phyloP scores from a whole-genome alignment of 2,329 filamentous ascomycete species.

The Colletotrichum sublineola region DNA sequence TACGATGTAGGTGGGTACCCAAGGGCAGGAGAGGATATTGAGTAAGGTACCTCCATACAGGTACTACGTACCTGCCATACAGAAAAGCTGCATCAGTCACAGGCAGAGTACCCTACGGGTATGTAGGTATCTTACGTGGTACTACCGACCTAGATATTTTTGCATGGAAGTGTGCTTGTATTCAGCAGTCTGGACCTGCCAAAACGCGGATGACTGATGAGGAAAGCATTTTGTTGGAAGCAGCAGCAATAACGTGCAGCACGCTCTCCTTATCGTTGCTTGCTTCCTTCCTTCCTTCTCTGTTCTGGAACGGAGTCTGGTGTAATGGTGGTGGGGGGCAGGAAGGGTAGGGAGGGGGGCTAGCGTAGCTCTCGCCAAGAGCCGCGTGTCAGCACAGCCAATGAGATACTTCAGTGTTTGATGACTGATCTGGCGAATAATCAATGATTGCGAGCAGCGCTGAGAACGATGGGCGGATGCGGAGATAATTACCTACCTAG shows the following conservation, averaged over 20 bases:
- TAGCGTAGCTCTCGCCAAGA: conserved; percentile 37
- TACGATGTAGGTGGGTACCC: no score
- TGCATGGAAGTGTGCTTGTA: background rate
- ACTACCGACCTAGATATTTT: background rate
- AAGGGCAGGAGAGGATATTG: background rate
- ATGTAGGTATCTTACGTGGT: no score
- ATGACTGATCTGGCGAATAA: conserved; percentile 12
- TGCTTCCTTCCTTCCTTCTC: conserved; percentile 25
- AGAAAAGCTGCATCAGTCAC: background rate
- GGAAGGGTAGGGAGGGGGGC: background rate
- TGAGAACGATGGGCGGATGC: background rate
- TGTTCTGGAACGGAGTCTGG: conserved; percentile 35
- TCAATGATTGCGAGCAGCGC: background rate
- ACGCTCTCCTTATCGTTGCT: background rate
- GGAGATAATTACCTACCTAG: background rate
- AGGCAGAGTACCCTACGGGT: background rate
- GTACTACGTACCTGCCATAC: background rate
- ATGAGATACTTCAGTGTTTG: background rate
- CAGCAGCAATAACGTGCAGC: conserved; percentile 5
- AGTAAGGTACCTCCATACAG: no score
- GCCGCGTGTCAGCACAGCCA: conserved; percentile 21
- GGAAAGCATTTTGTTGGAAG: conserved; percentile 2
- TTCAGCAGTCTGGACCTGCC: background rate
- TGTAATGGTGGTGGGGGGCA: background rate
- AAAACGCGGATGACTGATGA: background rate